phyloP scores from a whole-genome alignment of 2,329 filamentous ascomycete species.

The Colletotrichum lindemuthianum region DNA sequence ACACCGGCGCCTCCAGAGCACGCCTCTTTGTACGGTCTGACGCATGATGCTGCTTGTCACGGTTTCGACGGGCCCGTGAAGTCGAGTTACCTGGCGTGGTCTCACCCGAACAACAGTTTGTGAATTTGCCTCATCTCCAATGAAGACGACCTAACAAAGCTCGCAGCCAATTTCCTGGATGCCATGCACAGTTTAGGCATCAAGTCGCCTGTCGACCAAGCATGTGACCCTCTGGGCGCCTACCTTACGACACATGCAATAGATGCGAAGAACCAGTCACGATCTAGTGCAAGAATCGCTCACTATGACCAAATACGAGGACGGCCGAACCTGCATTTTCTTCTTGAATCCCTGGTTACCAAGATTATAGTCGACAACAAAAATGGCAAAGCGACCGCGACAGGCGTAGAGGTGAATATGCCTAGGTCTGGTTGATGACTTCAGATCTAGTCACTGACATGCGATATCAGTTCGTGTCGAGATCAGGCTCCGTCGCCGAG shows the following conservation, averaged over 20 bases:
- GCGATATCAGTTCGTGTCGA: neutral
- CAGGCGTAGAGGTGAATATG: slow-evolving; percentile 38
- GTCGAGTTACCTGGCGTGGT: slow-evolving; percentile 29
- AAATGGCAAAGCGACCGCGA: slow-evolving; percentile 29
- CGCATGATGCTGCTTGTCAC: slow-evolving; percentile 28
- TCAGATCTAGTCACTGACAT: neutral
- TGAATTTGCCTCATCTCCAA: neutral
- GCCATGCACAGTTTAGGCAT: slow-evolving; percentile 18
- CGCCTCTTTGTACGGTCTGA: slow-evolving; percentile 34
- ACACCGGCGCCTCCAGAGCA: slow-evolving; percentile 34
- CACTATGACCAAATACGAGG: neutral
- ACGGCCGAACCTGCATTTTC: slow-evolving; percentile 27
- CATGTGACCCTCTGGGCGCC: slow-evolving; percentile 12
- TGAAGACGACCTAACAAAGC: neutral
- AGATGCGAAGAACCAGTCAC: slow-evolving; percentile 16
- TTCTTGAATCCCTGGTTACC: slow-evolving; percentile 36
- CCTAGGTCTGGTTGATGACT: slow-evolving; percentile 23
- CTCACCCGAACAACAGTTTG: slow-evolving; percentile 23
- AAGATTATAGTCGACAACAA: slow-evolving; percentile 36
- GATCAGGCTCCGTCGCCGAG: neutral
- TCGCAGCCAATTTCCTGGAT: slow-evolving; percentile 11
- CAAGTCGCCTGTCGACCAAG: slow-evolving; percentile 12
- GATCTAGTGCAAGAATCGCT: slow-evolving; percentile 22
- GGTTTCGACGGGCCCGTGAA: slow-evolving; percentile 17
- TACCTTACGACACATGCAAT: slow-evolving; percentile 22